Base-by-base conservation (phyloP, 2,329 filamentous ascomycete genomes). In the Fusarium pseudoanthophilum region DNA sequence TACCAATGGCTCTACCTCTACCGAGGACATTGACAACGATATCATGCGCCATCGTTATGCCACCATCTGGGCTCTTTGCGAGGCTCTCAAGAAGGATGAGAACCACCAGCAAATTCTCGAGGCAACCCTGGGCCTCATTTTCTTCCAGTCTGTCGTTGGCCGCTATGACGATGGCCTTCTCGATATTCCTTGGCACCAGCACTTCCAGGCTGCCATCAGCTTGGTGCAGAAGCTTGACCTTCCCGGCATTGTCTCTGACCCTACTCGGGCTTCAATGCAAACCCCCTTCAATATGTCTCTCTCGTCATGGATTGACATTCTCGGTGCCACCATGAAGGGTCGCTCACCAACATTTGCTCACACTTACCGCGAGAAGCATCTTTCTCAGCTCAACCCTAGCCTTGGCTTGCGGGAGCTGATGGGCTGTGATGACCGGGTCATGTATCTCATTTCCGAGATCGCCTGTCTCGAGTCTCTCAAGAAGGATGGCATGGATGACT, bases 381-480 rank as follows among this genome's bases (percentile, higher is more conserved):
- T 97, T 58, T 93, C 93, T 15, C 81, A 84, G 16, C 82, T 84
- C 72, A 89, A 89, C 81, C 83, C 87, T 28, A 89, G 86, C 62
- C 86, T 92, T 20, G 96, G 96, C 16, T 88, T 99, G 42, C 91
- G 92, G 60, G 95, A 97, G 85, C 89, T 98, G 58, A 98, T 98
- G 95, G 96, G 96, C 76, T 98, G 96, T 82, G 95, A 98, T 73
- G 96, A 99, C 83, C 91, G 92, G 28, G 93, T 98, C 83, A 98
- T 99, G 95, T 98, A 97, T 82, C 87, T 98, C 78, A 97, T 99
- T 81, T 97, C 95, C 4, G 96, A 99, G 84, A 97, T 98, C 78
- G 94, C 95, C 61, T 98, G 96, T 83, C 90, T 99, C 60, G 96
- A 98, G 82, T 93, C 93, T 7, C 89, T 98, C 73, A 97, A 96